A percentile compares a stretch with the other conserved stretches of the same genome.
Evolutionary conservation across 1,139 yeast species (phyloP).

Genomic region (Nakaseomyces delphensis): DNA sequence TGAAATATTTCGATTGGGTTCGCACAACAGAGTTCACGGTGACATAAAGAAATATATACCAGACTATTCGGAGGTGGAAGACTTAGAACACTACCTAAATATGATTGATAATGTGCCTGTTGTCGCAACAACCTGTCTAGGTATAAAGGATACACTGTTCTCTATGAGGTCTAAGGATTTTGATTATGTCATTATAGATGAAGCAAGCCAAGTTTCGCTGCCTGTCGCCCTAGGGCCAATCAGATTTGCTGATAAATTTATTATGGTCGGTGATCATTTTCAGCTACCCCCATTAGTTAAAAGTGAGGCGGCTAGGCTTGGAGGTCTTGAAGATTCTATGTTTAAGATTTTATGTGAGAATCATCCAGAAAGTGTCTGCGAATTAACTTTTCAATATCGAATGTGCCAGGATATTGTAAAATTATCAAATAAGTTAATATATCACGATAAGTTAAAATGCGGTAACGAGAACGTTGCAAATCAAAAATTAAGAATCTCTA

Average conservation of each 20-base stretch:
- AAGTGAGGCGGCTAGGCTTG: constrained; percentile 45
- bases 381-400: constrained; percentile 75
- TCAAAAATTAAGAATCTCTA: constrained; percentile 35
- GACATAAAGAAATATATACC: constrained; percentile 51
- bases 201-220: constrained; percentile 89
- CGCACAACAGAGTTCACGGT: constrained; percentile 50
- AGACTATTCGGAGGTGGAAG: constrained; percentile 34
- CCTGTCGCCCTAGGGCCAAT: constrained; percentile 89
- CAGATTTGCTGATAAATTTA: constrained; percentile 64
- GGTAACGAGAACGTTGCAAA: constrained; percentile 59
- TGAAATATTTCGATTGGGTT: constrained; percentile 53
- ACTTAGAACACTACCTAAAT: constrained; percentile 38
- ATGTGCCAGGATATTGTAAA: constrained; percentile 89
- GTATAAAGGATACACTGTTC: constrained; percentile 55
- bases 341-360: constrained; percentile 63
- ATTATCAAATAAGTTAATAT: constrained; percentile 70
- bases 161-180: constrained; percentile 44
- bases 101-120: constrained; percentile 53
- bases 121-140: constrained; percentile 85
- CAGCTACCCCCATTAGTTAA: constrained; percentile 83
- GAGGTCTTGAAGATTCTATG: constrained; percentile 69
- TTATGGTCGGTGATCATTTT: constrained; percentile 89
- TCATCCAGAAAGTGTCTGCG: constrained; percentile 65
- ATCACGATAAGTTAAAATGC: constrained; percentile 65
- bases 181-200: constrained; percentile 92